Evolutionary conservation across 192 early-diverging fungal genomes (phyloP).

Genomic region (Entomortierella chlamydospora): DNA sequence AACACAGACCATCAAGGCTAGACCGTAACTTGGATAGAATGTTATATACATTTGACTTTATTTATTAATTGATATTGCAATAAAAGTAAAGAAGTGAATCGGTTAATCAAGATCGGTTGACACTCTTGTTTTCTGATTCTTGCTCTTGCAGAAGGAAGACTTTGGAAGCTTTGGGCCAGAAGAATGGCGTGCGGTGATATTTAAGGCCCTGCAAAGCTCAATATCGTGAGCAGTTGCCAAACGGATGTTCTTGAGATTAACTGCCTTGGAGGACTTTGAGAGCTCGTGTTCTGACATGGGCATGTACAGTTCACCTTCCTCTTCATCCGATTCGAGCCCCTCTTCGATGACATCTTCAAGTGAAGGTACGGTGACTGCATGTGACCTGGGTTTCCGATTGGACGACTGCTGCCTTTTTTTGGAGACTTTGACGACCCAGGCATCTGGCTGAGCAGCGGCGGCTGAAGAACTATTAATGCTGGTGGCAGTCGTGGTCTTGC

Average conservation of each 20-base stretch:
- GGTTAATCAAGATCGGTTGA: not conserved
- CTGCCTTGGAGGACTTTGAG: conserved; percentile 30
- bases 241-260: conserved; percentile 48
- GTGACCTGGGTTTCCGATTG: not conserved
- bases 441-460: conserved; percentile 12
- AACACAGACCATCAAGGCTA: conserved; percentile 1
- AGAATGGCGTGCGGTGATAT: not conserved
- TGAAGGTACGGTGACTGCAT: not conserved
- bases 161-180: not conserved
- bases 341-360: conserved; percentile 18
- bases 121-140: not conserved
- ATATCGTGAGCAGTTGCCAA: conserved; percentile 19
- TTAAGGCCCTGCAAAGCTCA: conserved; percentile 2
- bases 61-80: no score
- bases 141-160: not conserved
- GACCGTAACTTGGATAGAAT: not conserved
- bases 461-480: conserved; percentile 33
- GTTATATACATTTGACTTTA: no score
- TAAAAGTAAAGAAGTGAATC: no score
- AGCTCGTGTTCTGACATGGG: conserved; percentile 47
- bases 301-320: conserved; percentile 5
- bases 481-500: conserved; percentile 41
- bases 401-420: conserved; percentile 22
- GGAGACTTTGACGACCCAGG: conserved; percentile 40
- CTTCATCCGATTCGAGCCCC: not conserved